These are phyloP conservation scores for Russula sp. DNA, from an alignment of 768 basidiomycete species.

Conservation along the genomic window DNA sequence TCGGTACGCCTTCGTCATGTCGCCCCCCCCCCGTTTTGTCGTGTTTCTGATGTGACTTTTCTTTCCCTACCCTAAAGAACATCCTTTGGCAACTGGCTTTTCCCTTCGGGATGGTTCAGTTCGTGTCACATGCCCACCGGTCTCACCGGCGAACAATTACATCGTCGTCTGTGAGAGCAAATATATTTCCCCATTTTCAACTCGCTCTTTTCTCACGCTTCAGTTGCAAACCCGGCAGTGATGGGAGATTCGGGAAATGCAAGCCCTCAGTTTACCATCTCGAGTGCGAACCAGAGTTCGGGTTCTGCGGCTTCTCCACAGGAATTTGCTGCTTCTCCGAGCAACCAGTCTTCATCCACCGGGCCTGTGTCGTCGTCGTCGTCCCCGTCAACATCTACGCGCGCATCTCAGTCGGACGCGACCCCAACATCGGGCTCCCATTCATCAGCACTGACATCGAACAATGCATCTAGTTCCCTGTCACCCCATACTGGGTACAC, in stretches of 20 bases:
- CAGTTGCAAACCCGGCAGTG: conserved; percentile 7
- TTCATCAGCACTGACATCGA: background rate
- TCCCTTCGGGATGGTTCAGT: conserved; percentile 34
- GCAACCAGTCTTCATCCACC: background rate
- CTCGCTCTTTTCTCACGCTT: background rate
- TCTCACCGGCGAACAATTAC: conserved; percentile 34
- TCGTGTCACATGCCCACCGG: conserved; percentile 34
- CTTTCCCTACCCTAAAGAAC: conserved; percentile 25
- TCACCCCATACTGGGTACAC: background rate
- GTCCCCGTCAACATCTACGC: background rate
- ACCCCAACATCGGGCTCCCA: background rate
- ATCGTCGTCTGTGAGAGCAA: conserved; percentile 41
- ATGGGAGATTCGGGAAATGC: conserved; percentile 16
- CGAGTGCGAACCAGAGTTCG: background rate
- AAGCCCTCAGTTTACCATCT: conserved; percentile 16
- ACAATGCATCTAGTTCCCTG: background rate
- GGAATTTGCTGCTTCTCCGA: background rate
- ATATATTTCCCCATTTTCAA: background rate
- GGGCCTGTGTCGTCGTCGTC: background rate
- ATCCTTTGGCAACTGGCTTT: conserved; percentile 40
- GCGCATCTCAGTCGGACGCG: background rate
- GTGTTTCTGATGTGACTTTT: background rate
- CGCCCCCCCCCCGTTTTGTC: background rate
- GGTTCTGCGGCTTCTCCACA: background rate
- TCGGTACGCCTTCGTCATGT: conserved; percentile 33